phyloP scores from a whole-genome alignment of 1,284 basidiomycete species.

The Pterulicium gracile region DNA sequence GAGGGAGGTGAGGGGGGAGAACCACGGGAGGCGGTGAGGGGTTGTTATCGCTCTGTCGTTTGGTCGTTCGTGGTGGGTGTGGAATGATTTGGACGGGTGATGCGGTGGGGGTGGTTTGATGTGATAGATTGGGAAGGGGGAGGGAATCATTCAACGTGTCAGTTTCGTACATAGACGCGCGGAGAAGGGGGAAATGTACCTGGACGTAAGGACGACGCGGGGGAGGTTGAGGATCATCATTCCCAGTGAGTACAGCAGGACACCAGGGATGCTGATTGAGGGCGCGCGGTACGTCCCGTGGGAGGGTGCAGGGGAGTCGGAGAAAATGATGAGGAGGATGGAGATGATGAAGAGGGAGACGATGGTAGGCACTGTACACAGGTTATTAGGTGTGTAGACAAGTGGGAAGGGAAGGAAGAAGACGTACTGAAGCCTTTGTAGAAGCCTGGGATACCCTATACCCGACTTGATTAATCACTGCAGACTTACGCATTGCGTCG shows the following conservation, averaged over 20 bases:
- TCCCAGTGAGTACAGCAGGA: constrained; percentile 47
- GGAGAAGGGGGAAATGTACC: constrained; percentile 44
- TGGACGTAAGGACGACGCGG: constrained; percentile 68
- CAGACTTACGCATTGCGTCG: background rate
- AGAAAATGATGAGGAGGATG: constrained; percentile 41
- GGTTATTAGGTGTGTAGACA: constrained; percentile 9
- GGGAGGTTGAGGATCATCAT: constrained; percentile 76
- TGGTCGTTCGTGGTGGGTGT: constrained; percentile 3
- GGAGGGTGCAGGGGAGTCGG: constrained; percentile 42
- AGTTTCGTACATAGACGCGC: too few relatives aligned
- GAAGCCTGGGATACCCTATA: constrained; percentile 63
- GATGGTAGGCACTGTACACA: constrained; percentile 57
- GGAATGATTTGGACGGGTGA: background rate
- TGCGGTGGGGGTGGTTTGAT: background rate
- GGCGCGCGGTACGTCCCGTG: constrained; percentile 65
- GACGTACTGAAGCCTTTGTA: constrained; percentile 77
- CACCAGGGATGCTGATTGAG: constrained; percentile 54
- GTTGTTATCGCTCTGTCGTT: constrained; percentile 80
- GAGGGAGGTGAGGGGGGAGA: constrained; percentile 50
- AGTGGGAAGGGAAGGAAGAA: background rate
- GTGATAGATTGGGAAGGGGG: constrained; percentile 3
- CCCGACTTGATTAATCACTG: constrained; percentile 3
- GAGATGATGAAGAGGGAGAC: constrained; percentile 52
- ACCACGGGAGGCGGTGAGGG: constrained; percentile 68
- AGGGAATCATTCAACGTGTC: background rate